Evolutionary conservation across 176 grass and related monocot genomes (phyloP), one percentile per base, ranked within the genome.

Genomic region (Elaeis guineensis): DNA sequence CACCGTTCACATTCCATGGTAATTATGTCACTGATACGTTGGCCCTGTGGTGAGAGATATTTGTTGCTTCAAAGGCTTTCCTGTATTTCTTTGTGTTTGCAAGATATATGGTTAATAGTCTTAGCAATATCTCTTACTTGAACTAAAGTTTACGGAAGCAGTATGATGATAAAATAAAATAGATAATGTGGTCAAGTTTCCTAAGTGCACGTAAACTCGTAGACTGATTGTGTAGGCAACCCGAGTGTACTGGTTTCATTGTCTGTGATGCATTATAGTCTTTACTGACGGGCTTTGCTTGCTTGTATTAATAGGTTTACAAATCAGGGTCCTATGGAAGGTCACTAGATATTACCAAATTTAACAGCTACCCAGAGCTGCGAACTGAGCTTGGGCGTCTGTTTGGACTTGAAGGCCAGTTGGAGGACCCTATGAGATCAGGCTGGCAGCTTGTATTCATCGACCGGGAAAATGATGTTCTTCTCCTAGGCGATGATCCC

Each of bases 401-500:
- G n/a, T 96, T 96, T 74, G 92, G 92, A 49, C 87, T 96, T 58
- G 83, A 96, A 79, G 91, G 92, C 69, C 87, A 82, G 82, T 74
- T 96, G 75, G 83, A 96, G 74, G 86, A 90, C 78, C 78, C 86
- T 70, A 54, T 90, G 70, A 96, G 92, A 96, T 96, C 92, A 96
- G 92, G 92, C 92, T 96, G 92, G 92, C 92, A 96, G 92, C 92
- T 96, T 96, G 92, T 96, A 78, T 96, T 96, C 62, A 80, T 90
- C 73, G 92, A 96, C 65, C 71, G 92, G 73, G 92, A 91, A 80
- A 85, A 96, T 74, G 83, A 96, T 72, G 69, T 85, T 72, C 92
- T 96, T 90, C 92, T 96, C 64, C 78, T 90, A 2, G 92, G 92
- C 59, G 92, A 96, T 1, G 92, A 96, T 59, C 92, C 87, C 19